Base-by-base conservation (phyloP, 1,284 basidiomycete species). In the Microbotryum violaceum region DNA sequence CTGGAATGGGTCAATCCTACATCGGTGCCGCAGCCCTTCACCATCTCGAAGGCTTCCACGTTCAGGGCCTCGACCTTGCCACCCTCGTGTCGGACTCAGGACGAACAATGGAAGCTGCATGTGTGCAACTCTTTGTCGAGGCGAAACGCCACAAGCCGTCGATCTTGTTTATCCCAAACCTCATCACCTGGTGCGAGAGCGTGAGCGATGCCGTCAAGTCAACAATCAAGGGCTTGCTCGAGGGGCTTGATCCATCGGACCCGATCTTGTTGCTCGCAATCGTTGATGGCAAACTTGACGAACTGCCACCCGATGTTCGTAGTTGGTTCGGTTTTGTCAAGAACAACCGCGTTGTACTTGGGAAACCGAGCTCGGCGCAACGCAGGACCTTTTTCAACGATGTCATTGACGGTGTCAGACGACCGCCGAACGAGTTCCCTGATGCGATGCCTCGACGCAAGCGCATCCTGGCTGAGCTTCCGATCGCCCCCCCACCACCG, bases 81-180 rank as follows among this genome's bases (percentile, higher is more conserved):
- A 86, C 85, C 0, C 76, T 99, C 50, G 81, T 98, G 77, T 83
- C 89, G 54, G 94, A 98, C 75, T 90, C 92, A 0, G 86, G 89
- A 0, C 79, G 91, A 71, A 91, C 91, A 4, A 79, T 86, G 4
- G 96, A 99, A 77, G 89, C 94, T 1, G 86, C 89, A 3, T 86
- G 97, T 60, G 90, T 97, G 2, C 94, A 97, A 70, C 81, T 97
- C n/a, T 97, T 98, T 71, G 83, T 93, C 21, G 96, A 99, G 75
- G 96, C 96, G 0, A 97, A 97, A 75, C 85, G 96, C 33, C 91
- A 97, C 74, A 93, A 97, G 71, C 96, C 96, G 0, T 93, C 91
- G 0, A 86, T 98, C 49, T 82, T 98, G 54, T 98, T 92, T 76
- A 91, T 98, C 52, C 96, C 94, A 0, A 89, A 90, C 0, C 80